Base-by-base conservation (phyloP, 2,329 filamentous ascomycete genomes). In the Fusarium foetens region DNA sequence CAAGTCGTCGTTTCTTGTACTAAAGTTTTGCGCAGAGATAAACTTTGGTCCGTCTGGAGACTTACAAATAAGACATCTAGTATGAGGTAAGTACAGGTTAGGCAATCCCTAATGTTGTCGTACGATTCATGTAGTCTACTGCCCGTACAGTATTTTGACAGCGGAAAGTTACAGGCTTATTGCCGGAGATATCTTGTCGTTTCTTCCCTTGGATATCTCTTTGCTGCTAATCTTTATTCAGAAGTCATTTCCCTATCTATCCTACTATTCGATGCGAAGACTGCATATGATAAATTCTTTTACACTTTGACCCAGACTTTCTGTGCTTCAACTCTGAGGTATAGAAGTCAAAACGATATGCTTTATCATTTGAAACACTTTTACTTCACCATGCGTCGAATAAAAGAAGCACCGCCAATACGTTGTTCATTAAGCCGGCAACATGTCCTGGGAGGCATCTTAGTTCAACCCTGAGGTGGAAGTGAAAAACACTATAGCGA, bases 151-250 rank as follows among this genome's bases (percentile, higher is more conserved):
- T 29, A 53, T 38, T 43, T 19, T 36, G 8, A 35, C 23, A 14
- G 16, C 31, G 31, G 41, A 48, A 51, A 35, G 53, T 46, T 60
- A n/a, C 39, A 58, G 33, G 31, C 33, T 33, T 65, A n/a, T 17
- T 39, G 35, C 42, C 74, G 57, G 31, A 54, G 31, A 17, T 19
- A 12, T 16, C 17, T 33, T 51, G 8, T 8, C 1, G 45, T 51
- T 29, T 64, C 39, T 67, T 78, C 3, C 77, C 77, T 63, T 82
- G 78, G 0, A 85, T 25, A 25, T 25, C 25, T 25, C 25, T 97
- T 97, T 97, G 82, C 95, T 98, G 84, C 94, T 97, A 75, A 98
- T 93, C 83, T 98, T 98, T 68, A 88, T 88, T 29, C 91, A 89
- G 81, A 96, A 97, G 71, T 88, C 35, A 25, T 51, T n/a, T 14